These are phyloP conservation scores for Sporothrix variecibatus DNA, from an alignment of 2,329 filamentous ascomycete species.

Conservation along the genomic window DNA sequence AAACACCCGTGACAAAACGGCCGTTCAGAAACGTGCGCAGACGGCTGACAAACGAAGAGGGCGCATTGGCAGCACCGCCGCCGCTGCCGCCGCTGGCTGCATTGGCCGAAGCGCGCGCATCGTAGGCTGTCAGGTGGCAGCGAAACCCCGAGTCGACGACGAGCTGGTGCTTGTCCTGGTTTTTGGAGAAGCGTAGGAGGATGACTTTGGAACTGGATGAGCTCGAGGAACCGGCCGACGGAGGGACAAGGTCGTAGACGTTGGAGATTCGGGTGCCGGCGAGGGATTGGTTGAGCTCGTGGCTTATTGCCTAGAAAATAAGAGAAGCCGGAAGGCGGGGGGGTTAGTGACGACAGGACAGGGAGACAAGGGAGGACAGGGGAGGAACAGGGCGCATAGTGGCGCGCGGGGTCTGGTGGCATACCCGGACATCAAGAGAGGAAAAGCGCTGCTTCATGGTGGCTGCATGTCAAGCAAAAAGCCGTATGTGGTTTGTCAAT, in stretches of 20 bases:
- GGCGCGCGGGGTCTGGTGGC: background rate
- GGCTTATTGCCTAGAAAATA: slow-evolving; percentile 74
- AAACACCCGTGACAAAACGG: slow-evolving; percentile 74
- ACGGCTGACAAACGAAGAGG: slow-evolving; percentile 81
- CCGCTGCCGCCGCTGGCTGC: background rate
- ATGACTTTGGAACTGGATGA: slow-evolving; percentile 72
- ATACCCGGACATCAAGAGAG: slow-evolving; percentile 58
- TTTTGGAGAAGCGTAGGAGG: slow-evolving; percentile 92
- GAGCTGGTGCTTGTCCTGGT: slow-evolving; percentile 83
- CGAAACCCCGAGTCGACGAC: slow-evolving; percentile 95
- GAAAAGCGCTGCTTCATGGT: slow-evolving; percentile 61
- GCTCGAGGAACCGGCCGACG: slow-evolving; percentile 21
- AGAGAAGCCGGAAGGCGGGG: background rate
- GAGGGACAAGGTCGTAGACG: slow-evolving; percentile 75
- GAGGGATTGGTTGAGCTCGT: slow-evolving; percentile 80
- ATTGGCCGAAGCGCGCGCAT: slow-evolving; percentile 73
- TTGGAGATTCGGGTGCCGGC: slow-evolving; percentile 82
- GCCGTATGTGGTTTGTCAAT: background rate
- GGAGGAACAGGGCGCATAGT: background rate
- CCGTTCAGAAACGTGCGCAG: slow-evolving; percentile 89
- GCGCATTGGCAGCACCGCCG: slow-evolving; percentile 47
- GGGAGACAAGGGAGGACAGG: background rate
- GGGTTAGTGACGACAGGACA: slow-evolving; percentile 2
- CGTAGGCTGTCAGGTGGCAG: slow-evolving; percentile 87
- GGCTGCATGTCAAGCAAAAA: background rate